phyloP scores from a whole-genome alignment of 441 rosid species.

The Cnidoscolus chayamansa region DNA sequence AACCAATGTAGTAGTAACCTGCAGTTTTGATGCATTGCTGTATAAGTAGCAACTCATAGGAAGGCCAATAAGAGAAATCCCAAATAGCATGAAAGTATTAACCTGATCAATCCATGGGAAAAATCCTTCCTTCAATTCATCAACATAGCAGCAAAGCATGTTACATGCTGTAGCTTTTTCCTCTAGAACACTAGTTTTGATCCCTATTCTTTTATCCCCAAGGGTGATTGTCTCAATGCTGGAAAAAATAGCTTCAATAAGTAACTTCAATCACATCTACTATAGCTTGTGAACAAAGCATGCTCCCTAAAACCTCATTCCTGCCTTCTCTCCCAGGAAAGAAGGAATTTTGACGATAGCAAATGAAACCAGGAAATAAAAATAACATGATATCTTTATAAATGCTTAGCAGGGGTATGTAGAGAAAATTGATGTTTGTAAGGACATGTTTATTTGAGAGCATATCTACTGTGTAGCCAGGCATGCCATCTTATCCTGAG shows the following conservation, averaged over 20 bases:
- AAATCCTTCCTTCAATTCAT: slow-evolving; percentile 94
- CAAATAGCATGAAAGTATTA: slow-evolving; percentile 4
- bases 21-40: slow-evolving; percentile 18
- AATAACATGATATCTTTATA: neutral
- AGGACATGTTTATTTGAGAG: neutral
- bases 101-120: slow-evolving; percentile 98
- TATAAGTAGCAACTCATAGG: slow-evolving; percentile 6
- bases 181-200: slow-evolving; percentile 86
- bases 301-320: neutral
- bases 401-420: neutral
- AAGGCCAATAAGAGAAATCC: slow-evolving; percentile 8
- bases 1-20: slow-evolving; percentile 95
- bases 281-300: neutral
- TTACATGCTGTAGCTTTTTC: slow-evolving; percentile 96
- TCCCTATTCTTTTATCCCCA: slow-evolving; percentile 91
- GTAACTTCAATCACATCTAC: slow-evolving; percentile 1
- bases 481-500: neutral
- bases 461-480: neutral
- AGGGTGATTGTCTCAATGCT: slow-evolving; percentile 93
- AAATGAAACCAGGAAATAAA: neutral
- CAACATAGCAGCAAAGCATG: slow-evolving; percentile 95
- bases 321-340: neutral
- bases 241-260: slow-evolving; percentile 24
- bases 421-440: slow-evolving; percentile 5
- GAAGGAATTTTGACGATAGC: neutral